Base-by-base conservation (phyloP, 495 filamentous ascomycete species). In the Xylaria longipes region DNA sequence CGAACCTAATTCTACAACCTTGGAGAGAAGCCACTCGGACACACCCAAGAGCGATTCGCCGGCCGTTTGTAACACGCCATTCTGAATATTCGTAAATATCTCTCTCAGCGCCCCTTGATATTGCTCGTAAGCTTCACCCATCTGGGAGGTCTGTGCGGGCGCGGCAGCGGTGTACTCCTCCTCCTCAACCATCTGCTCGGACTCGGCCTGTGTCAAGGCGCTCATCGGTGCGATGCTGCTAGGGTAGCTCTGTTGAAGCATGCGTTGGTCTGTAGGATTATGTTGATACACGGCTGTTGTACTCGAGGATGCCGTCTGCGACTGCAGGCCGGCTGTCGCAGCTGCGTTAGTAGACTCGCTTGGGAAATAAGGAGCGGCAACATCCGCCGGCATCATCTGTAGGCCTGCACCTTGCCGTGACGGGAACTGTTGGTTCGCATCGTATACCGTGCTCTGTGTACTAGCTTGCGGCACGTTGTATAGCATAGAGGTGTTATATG, bases 1-100 rank as follows among this genome's bases (percentile, higher is more conserved):
- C 93, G 81, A 89, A 98, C 96, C 94, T 77, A 99, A 84, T 70
- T 92, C 89, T 75, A 89, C 89, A 45, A 92, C 93, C 81, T 95
- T 91, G 54, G 90, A 87, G 72, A 97, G 81, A 56, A 99, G 83
- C 93, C 94, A 98, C 69, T 92, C 89, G 29, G 94, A 97, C 73
- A 97, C 88, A 69, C 90, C 85, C 60, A 97, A 80, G 35, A 99
- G 84, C 20, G 90, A 91, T 72, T 85, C 84, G 72, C 91, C 91
- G 41, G 94, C 93, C 67, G 93, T 87, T 46, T 87, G 84, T 75
- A 99, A 86, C 71, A 87, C 81, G n/a, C 93, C 92, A 72, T 88
- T 88, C 68, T 88, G 90, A 65, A 91, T 91, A 72, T 92, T 87
- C 73, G 92, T 89, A 76, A 97, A 96, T 25, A 92, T 92, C 56